These are phyloP conservation scores for Vachellia pachyceras DNA, from an alignment of 306 rosid genomes.

Conservation along the genomic window DNA sequence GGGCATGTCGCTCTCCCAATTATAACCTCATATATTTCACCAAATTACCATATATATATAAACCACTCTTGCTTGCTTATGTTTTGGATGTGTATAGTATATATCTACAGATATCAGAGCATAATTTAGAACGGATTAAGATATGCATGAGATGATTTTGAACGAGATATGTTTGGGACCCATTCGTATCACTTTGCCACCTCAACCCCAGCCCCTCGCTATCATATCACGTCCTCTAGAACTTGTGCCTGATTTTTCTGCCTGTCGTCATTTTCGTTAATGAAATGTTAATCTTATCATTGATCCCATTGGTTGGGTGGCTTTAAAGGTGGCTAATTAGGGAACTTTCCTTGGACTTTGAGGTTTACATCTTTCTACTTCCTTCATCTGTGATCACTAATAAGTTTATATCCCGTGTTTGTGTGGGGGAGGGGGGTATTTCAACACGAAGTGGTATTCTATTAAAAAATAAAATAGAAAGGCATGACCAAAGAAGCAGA, in stretches of 20 bases:
- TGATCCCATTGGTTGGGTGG: constrained; percentile 23
- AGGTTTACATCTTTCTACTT: not conserved
- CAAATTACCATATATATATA: not conserved
- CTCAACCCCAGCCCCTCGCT: not conserved
- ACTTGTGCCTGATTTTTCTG: not conserved
- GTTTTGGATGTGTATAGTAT: too few relatives aligned
- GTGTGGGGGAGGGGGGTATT: not conserved
- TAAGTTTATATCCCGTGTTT: not conserved
- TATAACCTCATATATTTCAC: not conserved
- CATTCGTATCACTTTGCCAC: not conserved
- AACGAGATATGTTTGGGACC: not conserved
- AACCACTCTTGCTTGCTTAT: too few relatives aligned
- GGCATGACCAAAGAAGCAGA: too few relatives aligned
- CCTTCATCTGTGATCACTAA: not conserved
- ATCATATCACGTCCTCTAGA: not conserved
- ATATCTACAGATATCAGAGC: too few relatives aligned
- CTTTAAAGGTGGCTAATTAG: not conserved
- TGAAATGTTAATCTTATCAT: not conserved
- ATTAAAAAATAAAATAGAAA: too few relatives aligned
- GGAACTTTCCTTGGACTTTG: not conserved
- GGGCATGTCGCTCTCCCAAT: constrained; percentile 15
- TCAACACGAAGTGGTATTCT: too few relatives aligned
- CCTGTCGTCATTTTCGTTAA: not conserved
- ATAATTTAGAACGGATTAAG: not conserved
- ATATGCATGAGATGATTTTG: not conserved